These are phyloP conservation scores for Coemansia reversa DNA, from an alignment of 192 early-diverging fungal species.

Conservation along the genomic window DNA sequence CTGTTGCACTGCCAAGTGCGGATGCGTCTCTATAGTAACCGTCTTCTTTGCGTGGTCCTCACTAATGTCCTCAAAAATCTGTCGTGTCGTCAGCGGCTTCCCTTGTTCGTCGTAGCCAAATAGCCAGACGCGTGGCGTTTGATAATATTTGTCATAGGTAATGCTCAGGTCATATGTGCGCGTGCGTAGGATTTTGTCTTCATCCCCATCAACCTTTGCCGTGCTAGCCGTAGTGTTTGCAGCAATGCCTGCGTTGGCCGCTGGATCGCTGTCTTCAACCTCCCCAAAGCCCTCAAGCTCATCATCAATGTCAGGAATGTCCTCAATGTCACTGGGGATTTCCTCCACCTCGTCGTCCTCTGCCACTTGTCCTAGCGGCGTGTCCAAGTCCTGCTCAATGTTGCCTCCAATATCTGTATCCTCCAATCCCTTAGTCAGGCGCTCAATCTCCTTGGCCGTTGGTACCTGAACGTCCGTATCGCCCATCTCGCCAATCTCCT, in stretches of 20 bases:
- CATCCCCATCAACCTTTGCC: conserved; percentile 17
- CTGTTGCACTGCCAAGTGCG: conserved; percentile 81
- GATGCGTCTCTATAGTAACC: conserved; percentile 95
- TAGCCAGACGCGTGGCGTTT: conserved; percentile 96
- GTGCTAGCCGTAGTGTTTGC: conserved; percentile 8
- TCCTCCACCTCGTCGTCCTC: conserved; percentile 65
- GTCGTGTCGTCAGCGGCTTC: conserved; percentile 76
- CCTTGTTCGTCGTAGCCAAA: conserved; percentile 94
- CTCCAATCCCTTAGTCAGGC: conserved; percentile 66
- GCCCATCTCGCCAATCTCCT: conserved; percentile 59
- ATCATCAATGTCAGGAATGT: conserved; percentile 90
- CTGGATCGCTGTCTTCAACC: conserved; percentile 80
- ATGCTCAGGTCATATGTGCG: conserved; percentile 98
- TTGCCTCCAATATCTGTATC: conserved; percentile 55
- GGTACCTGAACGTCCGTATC: conserved; percentile 45
- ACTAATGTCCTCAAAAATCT: conserved; percentile 97
- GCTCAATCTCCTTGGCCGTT: conserved; percentile 51
- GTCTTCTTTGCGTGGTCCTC: conserved; percentile 99
- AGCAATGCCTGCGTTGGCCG: conserved; percentile 62
- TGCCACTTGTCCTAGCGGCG: conserved; percentile 46
- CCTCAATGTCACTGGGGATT: conserved; percentile 78
- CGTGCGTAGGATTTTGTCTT: conserved; percentile 81
- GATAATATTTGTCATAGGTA: conserved; percentile 99
- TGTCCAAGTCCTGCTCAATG: conserved; percentile 48
- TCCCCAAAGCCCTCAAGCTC: conserved; percentile 62